These are phyloP conservation scores for Cryphonectria japonica DNA, from an alignment of 2,329 filamentous ascomycete species.

Conservation along the genomic window DNA sequence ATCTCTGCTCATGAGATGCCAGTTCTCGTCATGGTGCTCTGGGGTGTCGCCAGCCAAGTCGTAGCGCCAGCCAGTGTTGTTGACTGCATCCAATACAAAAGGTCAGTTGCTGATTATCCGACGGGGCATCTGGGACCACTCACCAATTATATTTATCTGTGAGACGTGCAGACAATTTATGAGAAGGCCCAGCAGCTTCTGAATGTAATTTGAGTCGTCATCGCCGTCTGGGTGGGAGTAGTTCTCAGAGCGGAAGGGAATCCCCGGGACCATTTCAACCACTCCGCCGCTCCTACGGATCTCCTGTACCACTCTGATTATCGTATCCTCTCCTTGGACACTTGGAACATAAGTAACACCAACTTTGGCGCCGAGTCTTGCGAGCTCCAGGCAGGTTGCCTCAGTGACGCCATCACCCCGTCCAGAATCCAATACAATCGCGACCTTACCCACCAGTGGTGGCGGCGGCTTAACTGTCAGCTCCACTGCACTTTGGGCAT, in stretches of 20 bases:
- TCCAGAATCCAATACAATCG: conserved; percentile 1
- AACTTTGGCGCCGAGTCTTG: conserved; percentile 6
- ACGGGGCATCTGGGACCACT: neutral
- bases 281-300: neutral
- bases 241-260: conserved; percentile 2
- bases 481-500: neutral
- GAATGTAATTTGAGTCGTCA: neutral
- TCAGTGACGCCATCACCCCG: conserved; percentile 7
- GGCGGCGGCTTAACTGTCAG: neutral
- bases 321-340: neutral
- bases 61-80: conserved; percentile 12
- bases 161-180: neutral
- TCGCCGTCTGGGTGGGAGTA: neutral
- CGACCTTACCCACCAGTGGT: neutral
- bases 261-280: neutral
- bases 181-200: neutral
- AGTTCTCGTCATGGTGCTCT: neutral
- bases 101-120: neutral
- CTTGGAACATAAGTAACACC: conserved; percentile 3
- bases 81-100: neutral
- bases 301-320: neutral
- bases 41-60: neutral
- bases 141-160: neutral
- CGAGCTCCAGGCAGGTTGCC: conserved; percentile 5
- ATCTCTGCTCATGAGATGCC: conserved; percentile 1